These are phyloP conservation scores for Balamuthia mandrillaris DNA, from an alignment of 208 protist species.

Conservation along the genomic window DNA sequence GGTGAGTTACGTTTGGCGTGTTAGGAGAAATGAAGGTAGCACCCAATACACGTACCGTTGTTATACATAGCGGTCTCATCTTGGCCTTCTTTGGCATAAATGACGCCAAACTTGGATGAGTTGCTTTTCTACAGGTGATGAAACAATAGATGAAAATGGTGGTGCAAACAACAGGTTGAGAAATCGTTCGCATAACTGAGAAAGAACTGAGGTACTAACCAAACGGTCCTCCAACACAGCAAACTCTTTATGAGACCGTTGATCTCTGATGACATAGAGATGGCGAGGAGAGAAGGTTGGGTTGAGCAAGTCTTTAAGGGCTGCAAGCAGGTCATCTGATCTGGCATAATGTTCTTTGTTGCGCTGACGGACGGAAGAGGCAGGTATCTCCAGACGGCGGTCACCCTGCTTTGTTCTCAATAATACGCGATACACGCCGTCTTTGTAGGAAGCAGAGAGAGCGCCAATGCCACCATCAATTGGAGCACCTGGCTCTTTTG, in stretches of 20 bases:
- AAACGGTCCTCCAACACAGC: neutral
- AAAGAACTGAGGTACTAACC: neutral
- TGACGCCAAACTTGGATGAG: neutral
- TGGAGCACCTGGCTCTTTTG: neutral
- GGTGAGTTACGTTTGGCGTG: too few species aligned
- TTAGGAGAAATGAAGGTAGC: too few species aligned
- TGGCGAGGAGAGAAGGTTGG: neutral
- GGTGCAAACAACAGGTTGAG: neutral
- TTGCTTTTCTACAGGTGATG: neutral
- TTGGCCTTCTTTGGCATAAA: neutral
- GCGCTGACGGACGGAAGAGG: neutral
- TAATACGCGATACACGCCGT: neutral
- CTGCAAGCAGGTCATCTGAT: neutral
- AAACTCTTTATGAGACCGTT: neutral
- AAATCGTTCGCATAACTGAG: neutral
- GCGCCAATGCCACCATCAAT: neutral
- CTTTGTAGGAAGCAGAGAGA: too few species aligned
- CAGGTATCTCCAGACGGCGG: neutral
- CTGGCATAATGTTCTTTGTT: conserved; percentile 9
- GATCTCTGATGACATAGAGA: neutral
- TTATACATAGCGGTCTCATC: conserved; percentile 27
- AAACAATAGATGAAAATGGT: neutral
- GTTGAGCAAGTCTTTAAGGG: neutral
- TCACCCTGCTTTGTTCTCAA: conserved; percentile 4
- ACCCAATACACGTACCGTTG: neutral